Conservation (phyloP, 2,329 filamentous ascomycete genomes). For the Nemania serpens region DNA sequence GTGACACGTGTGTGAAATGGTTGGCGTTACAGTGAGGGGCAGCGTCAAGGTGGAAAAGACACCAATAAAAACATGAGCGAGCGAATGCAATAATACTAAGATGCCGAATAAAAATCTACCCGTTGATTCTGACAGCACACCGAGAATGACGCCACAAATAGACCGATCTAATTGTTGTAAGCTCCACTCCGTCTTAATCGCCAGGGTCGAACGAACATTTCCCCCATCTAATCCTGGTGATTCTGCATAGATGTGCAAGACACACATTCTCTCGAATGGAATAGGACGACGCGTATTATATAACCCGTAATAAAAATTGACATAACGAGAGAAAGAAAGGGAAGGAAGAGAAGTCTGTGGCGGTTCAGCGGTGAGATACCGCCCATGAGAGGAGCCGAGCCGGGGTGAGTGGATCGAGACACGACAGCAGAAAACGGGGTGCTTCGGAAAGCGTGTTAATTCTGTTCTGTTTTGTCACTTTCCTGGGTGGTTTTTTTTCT, state of each 20-base stretch:
- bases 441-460: no score
- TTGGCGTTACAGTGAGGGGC: neutral
- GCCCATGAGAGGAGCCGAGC: no score
- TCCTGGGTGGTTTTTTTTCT: no score
- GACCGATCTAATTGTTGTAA: neutral
- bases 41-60: neutral
- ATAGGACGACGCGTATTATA: neutral
- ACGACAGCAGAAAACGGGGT: no score
- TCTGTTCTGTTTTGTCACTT: no score
- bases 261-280: no score
- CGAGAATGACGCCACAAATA: neutral
- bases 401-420: no score
- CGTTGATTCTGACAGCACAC: neutral
- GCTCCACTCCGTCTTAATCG: neutral
- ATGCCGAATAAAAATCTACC: neutral
- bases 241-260: slow-evolving; percentile 1
- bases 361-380: no score
- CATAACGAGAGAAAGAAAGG: neutral
- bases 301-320: no score
- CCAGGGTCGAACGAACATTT: no score
- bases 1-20: neutral
- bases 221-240: neutral
- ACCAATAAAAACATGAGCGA: neutral
- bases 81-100: neutral
- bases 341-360: neutral